phyloP scores from a whole-genome alignment of 208 protist genomes.

The Acanthamoeba lenticulata region DNA sequence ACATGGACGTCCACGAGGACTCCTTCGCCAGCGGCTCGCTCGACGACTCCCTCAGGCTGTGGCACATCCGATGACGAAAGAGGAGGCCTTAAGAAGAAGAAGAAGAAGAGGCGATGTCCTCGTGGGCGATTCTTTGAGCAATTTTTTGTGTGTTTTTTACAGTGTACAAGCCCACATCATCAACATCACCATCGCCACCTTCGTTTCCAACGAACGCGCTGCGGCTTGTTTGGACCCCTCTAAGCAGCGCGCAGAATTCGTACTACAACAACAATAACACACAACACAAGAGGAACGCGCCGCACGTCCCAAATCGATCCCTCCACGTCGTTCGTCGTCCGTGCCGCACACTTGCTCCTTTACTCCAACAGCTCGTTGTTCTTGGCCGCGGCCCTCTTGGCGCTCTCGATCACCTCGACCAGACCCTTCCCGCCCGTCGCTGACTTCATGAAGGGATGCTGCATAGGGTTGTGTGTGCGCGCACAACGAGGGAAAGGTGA shows the following conservation, averaged over 20 bases:
- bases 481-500: background rate
- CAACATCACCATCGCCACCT: background rate
- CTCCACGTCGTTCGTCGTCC: no score
- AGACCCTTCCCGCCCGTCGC: background rate
- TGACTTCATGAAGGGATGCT: slow-evolving; percentile 47
- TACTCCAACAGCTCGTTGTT: slow-evolving; percentile 55
- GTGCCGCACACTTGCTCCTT: background rate
- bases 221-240: no score
- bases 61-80: no score
- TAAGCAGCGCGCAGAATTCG: no score
- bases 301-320: no score
- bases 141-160: no score
- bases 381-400: slow-evolving; percentile 31
- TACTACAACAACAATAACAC: no score
- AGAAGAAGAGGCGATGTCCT: no score
- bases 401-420: background rate
- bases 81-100: no score
- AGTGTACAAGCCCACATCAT: background rate
- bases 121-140: no score
- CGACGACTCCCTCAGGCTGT: slow-evolving; percentile 36
- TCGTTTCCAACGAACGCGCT: no score
- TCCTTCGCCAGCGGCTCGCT: slow-evolving; percentile 32
- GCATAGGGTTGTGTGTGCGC: background rate
- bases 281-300: no score
- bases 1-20: slow-evolving; percentile 70